Evolutionary conservation across 225 moss, liverwort and hornwort species (phyloP).

Genomic region (Sphagnum tenellum): DNA sequence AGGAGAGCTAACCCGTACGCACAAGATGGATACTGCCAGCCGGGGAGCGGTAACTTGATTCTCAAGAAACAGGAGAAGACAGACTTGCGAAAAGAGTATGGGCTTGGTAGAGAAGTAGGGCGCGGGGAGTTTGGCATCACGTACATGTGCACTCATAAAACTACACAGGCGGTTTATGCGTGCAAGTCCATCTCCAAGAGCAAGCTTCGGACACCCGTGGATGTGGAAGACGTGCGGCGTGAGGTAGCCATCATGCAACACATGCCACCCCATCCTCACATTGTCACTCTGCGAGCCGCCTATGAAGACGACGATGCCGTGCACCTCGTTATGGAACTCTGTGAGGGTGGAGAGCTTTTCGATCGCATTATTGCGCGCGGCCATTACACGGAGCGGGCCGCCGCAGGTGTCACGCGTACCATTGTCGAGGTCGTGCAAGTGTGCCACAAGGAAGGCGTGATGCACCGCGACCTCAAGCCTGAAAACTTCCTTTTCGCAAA

Average conservation of each 20-base stretch:
- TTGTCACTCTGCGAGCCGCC: slow-evolving; percentile 22
- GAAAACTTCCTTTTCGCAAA: slow-evolving; percentile 31
- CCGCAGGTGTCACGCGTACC: slow-evolving; percentile 19
- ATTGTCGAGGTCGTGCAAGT: slow-evolving; percentile 16
- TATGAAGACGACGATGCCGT: slow-evolving; percentile 23
- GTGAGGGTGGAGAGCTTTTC: slow-evolving; percentile 26
- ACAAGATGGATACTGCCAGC: no score
- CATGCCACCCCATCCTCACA: slow-evolving; percentile 29
- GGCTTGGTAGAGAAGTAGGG: no score
- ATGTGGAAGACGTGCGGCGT: no score
- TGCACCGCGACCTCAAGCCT: slow-evolving; percentile 33
- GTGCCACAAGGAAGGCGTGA: slow-evolving; percentile 26
- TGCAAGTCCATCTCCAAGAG: no score
- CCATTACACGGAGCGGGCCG: slow-evolving; percentile 23
- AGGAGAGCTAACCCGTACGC: no score
- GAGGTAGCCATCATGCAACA: slow-evolving; percentile 15
- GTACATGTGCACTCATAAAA: no score
- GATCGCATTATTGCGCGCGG: slow-evolving; percentile 25
- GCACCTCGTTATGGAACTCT: slow-evolving; percentile 26
- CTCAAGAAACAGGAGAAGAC: no score
- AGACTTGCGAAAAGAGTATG: no score
- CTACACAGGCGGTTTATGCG: no score
- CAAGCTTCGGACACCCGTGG: no score
- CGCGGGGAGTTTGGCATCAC: no score
- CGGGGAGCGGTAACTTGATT: no score